Conservation (phyloP, 495 filamentous ascomycete species). For the Xylaria cubensis region DNA sequence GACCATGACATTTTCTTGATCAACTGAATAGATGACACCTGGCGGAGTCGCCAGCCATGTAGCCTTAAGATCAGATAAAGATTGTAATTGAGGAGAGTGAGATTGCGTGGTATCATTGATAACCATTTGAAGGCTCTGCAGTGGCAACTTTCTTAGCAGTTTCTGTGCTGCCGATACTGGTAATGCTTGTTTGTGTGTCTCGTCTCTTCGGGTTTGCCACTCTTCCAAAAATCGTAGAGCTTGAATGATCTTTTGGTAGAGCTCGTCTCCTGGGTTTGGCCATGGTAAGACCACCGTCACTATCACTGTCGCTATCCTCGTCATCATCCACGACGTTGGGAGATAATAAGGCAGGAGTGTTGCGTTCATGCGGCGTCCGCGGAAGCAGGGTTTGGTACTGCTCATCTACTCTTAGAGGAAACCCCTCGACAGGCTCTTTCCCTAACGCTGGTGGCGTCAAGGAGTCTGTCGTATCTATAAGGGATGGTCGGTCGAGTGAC, state of each 20-base stretch:
- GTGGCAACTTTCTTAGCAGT: conserved; percentile 61
- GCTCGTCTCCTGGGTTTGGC: conserved; percentile 49
- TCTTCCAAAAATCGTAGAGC: conserved; percentile 41
- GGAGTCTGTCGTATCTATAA: conserved; percentile 58
- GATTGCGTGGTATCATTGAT: neutral
- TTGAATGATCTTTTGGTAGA: conserved; percentile 33
- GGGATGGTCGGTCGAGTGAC: conserved; percentile 44
- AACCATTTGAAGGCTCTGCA: conserved; percentile 31
- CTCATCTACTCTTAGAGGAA: conserved; percentile 48
- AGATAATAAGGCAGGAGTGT: conserved; percentile 37
- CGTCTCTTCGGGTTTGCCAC: conserved; percentile 48
- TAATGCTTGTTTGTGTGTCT: conserved; percentile 59
- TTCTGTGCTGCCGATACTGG: conserved; percentile 59
- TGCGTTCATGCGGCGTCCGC: conserved; percentile 36
- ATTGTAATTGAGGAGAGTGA: neutral
- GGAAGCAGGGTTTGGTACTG: conserved; percentile 34
- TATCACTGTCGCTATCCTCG: conserved; percentile 62
- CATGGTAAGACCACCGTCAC: conserved; percentile 60
- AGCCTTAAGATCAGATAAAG: neutral
- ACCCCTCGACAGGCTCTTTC: conserved; percentile 51
- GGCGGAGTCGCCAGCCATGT: neutral
- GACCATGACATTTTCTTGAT: neutral
- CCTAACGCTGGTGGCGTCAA: conserved; percentile 58
- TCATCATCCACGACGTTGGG: conserved; percentile 52
- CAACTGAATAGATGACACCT: neutral